Evolutionary conservation across 1,139 yeast genomes (phyloP), one percentile per base, ranked within the genome.

Genomic region (Blastobotrys ciferrii): DNA sequence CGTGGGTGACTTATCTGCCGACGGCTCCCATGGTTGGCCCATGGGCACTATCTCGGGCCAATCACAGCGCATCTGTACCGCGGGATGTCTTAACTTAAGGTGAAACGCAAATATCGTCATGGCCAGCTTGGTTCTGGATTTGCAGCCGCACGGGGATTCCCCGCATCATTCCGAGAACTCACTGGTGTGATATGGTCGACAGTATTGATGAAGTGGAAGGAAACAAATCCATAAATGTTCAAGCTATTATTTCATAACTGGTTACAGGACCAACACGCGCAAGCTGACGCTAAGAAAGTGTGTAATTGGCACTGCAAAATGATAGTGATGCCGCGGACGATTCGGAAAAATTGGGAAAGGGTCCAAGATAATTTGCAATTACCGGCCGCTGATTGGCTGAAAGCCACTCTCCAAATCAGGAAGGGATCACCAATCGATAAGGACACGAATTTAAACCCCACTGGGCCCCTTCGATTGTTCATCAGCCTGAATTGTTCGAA

Each of bases 101-200:
- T 23, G 28, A 23, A 23, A 23, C 28, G n/a, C 28, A 23, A 23
- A 23, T 23, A 23, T 23, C 28, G 28, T 23, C 9, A 9, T 23
- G 28, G 28, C n/a, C n/a, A n/a, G n/a, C 28, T 23, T 23, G 9
- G 9, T 23, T 23, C 28, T 6, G 28, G 9, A 23, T 23, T 23
- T 6, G 28, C 28, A 23, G 28, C 28, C 28, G 28, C 9, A 23
- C 28, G 9, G 28, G 9, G 28, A 23, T n/a, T 38, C 42, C 32
- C 42, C 42, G 13, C 42, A 13, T n/a, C 30, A 17, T 53, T 61
- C 11, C 61, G 62, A 23, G 28, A n/a, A n/a, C n/a, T n/a, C n/a
- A n/a, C n/a, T n/a, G n/a, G n/a, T n/a, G n/a, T n/a, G n/a, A n/a
- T n/a, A n/a, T n/a, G n/a, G n/a, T n/a, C n/a, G n/a, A n/a, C n/a